A percentile compares a stretch with the other conserved stretches of the same genome.
Conservation (phyloP, 768 basidiomycete genomes). For the Boletus huronensis region DNA sequence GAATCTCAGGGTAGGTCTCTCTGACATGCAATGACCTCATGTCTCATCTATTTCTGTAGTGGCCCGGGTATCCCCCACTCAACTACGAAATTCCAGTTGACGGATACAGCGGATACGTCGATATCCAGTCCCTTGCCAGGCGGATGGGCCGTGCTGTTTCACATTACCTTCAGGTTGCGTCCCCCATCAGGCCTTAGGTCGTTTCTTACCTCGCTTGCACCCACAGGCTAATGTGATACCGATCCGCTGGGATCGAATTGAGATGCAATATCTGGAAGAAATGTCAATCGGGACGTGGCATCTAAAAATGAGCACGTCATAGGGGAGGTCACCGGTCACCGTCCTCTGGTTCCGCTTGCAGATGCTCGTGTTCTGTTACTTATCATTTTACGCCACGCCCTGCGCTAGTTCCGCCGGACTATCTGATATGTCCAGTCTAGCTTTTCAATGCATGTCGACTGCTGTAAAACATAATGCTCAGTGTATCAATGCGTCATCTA, state of each 20-base stretch:
- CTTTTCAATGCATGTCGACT: slow-evolving; percentile 1
- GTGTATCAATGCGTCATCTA: slow-evolving; percentile 20
- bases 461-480: slow-evolving; percentile 21
- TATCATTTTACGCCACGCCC: slow-evolving; percentile 5
- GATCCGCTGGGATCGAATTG: slow-evolving; percentile 63
- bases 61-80: slow-evolving; percentile 65
- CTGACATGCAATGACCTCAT: neutral
- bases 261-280: slow-evolving; percentile 71
- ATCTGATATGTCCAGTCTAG: slow-evolving; percentile 9
- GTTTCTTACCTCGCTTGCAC: slow-evolving; percentile 9
- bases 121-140: slow-evolving; percentile 63
- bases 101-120: slow-evolving; percentile 59
- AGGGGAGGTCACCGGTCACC: no score
- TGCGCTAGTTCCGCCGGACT: slow-evolving; percentile 9
- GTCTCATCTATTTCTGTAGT: slow-evolving; percentile 38
- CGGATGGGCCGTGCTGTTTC: slow-evolving; percentile 67
- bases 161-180: slow-evolving; percentile 66
- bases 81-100: slow-evolving; percentile 76
- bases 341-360: neutral
- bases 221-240: slow-evolving; percentile 65
- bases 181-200: slow-evolving; percentile 2
- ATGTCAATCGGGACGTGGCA: slow-evolving; percentile 67
- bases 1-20: slow-evolving; percentile 52
- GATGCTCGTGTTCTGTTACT: slow-evolving; percentile 3
- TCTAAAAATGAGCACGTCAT: slow-evolving; percentile 47